These are phyloP conservation scores for Candida vartiovaarae DNA, from an alignment of 805 yeast genomes.

Conservation along the genomic window DNA sequence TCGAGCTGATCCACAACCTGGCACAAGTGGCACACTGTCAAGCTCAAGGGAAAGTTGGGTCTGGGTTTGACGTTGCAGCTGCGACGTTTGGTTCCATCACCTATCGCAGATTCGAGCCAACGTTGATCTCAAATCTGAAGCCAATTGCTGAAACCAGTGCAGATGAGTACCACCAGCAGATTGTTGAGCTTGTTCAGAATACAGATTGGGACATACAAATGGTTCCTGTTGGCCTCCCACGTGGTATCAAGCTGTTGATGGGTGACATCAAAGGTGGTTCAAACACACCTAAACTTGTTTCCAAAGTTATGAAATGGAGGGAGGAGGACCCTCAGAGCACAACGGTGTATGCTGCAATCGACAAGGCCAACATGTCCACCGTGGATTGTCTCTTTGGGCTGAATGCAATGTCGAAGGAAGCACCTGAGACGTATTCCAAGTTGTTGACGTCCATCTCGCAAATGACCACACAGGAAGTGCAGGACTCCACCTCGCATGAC, in stretches of 20 bases:
- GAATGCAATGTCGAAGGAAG: conserved; percentile 23
- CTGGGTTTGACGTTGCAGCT: conserved; percentile 96
- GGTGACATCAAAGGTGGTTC: conserved; percentile 94
- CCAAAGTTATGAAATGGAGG: conserved; percentile 67
- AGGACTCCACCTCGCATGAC: not conserved
- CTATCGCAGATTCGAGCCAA: conserved; percentile 69
- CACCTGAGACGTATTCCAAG: conserved; percentile 31
- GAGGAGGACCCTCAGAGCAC: conserved; percentile 42
- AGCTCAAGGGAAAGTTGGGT: conserved; percentile 93
- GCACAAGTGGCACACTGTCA: conserved; percentile 87
- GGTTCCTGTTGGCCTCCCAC: conserved; percentile 56
- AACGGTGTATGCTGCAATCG: conserved; percentile 46
- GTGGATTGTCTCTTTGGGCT: conserved; percentile 42
- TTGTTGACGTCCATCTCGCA: conserved; percentile 17
- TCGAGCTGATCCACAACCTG: conserved; percentile 60
- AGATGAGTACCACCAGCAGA: conserved; percentile 22
- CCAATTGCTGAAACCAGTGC: conserved; percentile 20
- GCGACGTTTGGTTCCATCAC: conserved; percentile 88
- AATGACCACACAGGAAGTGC: conserved; percentile 7
- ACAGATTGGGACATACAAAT: conserved; percentile 57
- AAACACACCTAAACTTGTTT: conserved; percentile 86
- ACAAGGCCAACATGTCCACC: conserved; percentile 51
- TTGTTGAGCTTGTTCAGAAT: conserved; percentile 33
- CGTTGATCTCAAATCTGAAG: conserved; percentile 33
- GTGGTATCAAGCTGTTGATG: conserved; percentile 65